Base-by-base conservation (phyloP, 129 eudicot genomes). In the Erigeron canadensis region DNA sequence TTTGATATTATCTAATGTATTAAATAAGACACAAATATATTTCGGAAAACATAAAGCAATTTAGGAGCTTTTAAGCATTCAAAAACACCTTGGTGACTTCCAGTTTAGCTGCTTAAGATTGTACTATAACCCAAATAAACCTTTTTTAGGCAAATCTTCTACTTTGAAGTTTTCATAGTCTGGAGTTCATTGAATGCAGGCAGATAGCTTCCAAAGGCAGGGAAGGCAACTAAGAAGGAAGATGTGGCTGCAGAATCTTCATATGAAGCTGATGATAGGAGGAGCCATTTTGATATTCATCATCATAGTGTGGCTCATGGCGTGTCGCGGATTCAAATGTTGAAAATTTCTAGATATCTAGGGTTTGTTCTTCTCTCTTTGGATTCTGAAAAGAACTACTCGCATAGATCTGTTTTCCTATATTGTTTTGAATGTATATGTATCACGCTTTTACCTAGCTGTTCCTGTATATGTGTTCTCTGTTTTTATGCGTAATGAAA, bases 241-340 rank as follows among this genome's bases (percentile, higher is more conserved):
- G 81, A 89, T 94, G 97, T 94, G 99, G 99, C 71, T 89, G 80
- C 96, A 94, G 80, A 94, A 87, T 75, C 82, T 90, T 70, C 96
- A 77, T 75, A 81, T 84, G 90, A 90, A 90, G 85, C 85, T 94
- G 77, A 84, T 87, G 81, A 73, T 87, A 16, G 89, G 89, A 39
- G 99, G 99, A 48, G 84, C 65, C 40, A 63, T 94, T 22, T 38
- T 84, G 3, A 62, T 72, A 38, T 73, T 84, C 41, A 82, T 94
- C 79, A 59, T 89, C 80, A 83, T 94, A 8, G 71, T 90, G 45
- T 89, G 93, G 92, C 81, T 94, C 4, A 55, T 82, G 56, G 85
- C 79, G 8, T 86, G 91, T 59, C 71, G 93, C 21, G 96, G 95
- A 44, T 84, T 88, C 75, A 86, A 84, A 80, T 86, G 89, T 44